Conservation (phyloP, 768 basidiomycete genomes). For the Leccinum uliginosum region DNA sequence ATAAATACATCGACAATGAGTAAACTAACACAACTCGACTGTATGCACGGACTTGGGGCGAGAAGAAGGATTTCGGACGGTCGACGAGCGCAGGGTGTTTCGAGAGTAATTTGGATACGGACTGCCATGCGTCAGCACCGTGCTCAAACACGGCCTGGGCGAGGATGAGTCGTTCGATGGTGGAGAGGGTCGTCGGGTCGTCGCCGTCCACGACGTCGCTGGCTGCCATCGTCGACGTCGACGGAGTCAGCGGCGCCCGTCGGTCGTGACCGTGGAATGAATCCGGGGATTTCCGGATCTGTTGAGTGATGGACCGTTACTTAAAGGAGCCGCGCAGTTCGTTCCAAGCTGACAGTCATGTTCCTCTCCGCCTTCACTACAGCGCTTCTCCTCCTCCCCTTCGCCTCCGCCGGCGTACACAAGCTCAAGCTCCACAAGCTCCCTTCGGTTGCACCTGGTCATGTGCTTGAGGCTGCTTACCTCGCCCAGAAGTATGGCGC, state of each 20-base stretch:
- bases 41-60: slow-evolving; percentile 47
- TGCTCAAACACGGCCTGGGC: slow-evolving; percentile 85
- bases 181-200: slow-evolving; percentile 20
- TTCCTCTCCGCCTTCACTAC: slow-evolving; percentile 38
- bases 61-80: slow-evolving; percentile 63
- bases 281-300: slow-evolving; percentile 21
- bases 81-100: slow-evolving; percentile 64
- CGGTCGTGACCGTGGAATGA: neutral
- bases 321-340: slow-evolving; percentile 24
- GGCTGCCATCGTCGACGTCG: slow-evolving; percentile 12
- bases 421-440: slow-evolving; percentile 90
- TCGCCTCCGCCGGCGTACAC: slow-evolving; percentile 57
- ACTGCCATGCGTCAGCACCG: slow-evolving; percentile 65
- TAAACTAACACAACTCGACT: slow-evolving; percentile 11
- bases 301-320: slow-evolving; percentile 3
- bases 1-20: slow-evolving; percentile 14
- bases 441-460: slow-evolving; percentile 54
- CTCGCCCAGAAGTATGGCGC: slow-evolving; percentile 92
- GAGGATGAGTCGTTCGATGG: slow-evolving; percentile 72
- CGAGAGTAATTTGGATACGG: slow-evolving; percentile 60
- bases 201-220: slow-evolving; percentile 4
- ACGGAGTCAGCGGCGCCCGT: neutral
- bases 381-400: slow-evolving; percentile 38
- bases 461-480: slow-evolving; percentile 71
- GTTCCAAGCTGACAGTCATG: slow-evolving; percentile 30